These are phyloP conservation scores for Ophiostoma ulmi DNA, from an alignment of 2,329 filamentous ascomycete species.

Conservation along the genomic window DNA sequence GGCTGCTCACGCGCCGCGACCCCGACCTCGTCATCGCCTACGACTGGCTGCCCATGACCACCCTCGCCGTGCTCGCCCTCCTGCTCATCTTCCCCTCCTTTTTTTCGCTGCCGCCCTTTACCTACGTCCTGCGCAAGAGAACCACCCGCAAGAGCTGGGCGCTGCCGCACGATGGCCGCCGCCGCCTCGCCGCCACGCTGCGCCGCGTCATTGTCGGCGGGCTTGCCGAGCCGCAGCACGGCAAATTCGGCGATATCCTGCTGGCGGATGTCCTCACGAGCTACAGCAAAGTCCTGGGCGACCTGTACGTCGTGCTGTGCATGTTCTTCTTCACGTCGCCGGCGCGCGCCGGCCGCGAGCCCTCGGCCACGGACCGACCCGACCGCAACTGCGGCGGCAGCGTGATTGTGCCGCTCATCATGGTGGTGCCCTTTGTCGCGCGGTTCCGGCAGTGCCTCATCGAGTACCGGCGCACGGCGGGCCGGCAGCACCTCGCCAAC, in stretches of 20 bases:
- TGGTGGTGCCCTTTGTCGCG: conserved; percentile 76
- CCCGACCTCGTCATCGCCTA: conserved; percentile 66
- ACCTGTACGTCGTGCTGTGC: conserved; percentile 82
- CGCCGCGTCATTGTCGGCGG: conserved; percentile 78
- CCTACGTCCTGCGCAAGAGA: conserved; percentile 34
- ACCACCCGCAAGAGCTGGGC: not conserved
- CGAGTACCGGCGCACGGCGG: conserved; percentile 70
- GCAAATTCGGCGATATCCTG: conserved; percentile 91
- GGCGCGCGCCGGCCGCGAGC: conserved; percentile 38
- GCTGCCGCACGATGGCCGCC: conserved; percentile 63
- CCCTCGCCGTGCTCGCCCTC: conserved; percentile 66
- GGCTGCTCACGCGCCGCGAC: conserved; percentile 69
- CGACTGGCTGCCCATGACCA: conserved; percentile 81
- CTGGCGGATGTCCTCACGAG: conserved; percentile 91
- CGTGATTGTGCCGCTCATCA: conserved; percentile 75
- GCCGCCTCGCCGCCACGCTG: conserved; percentile 69
- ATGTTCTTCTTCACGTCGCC: conserved; percentile 66
- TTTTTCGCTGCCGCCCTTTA: conserved; percentile 39
- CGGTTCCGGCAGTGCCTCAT: conserved; percentile 88
- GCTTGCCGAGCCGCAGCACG: conserved; percentile 77
- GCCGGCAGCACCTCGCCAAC: conserved; percentile 84
- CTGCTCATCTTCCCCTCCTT: conserved; percentile 65
- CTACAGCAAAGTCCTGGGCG: conserved; percentile 86
- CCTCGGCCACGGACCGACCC: conserved; percentile 72
- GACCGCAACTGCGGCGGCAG: conserved; percentile 76